Percentiles rank a stretch among this genome's conserved stretches.
phyloP scores from a whole-genome alignment of 805 yeast species.

The Wickerhamomyces alni region DNA sequence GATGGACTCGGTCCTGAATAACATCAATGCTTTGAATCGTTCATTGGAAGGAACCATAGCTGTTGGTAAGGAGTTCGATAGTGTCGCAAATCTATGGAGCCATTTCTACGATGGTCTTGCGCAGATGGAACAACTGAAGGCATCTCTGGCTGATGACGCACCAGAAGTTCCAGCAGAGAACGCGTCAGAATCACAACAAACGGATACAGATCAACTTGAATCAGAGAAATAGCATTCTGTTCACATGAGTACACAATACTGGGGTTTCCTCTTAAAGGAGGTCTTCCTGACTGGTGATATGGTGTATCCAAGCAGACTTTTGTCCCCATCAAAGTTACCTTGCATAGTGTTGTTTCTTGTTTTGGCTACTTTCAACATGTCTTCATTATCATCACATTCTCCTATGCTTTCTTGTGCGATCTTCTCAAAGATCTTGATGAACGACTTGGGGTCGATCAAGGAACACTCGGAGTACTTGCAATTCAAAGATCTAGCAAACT shows the following conservation, averaged over 20 bases:
- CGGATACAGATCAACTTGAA: neutral
- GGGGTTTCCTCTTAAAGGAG: neutral
- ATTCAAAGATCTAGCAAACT: constrained; percentile 25
- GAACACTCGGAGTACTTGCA: constrained; percentile 33
- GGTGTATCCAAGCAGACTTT: neutral
- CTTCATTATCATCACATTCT: neutral
- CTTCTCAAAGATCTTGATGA: constrained; percentile 13
- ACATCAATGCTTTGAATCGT: constrained; percentile 59
- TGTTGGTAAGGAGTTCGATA: constrained; percentile 72
- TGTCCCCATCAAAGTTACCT: neutral
- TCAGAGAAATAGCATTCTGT: neutral
- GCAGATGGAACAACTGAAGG: constrained; percentile 22
- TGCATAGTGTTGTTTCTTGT: neutral
- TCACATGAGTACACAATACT: neutral
- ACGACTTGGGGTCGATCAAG: constrained; percentile 11
- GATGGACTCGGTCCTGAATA: constrained; percentile 60
- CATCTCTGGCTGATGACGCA: neutral
- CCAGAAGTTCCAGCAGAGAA: neutral
- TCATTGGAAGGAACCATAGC: constrained; percentile 62
- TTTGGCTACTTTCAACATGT: neutral
- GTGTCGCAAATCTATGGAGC: constrained; percentile 65
- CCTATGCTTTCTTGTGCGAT: constrained; percentile 8
- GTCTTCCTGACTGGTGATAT: neutral
- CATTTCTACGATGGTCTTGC: constrained; percentile 53
- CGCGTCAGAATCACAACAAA: neutral